These are phyloP conservation scores for Albophoma yamanashiensis DNA, from an alignment of 2,329 filamentous ascomycete species.

Conservation along the genomic window DNA sequence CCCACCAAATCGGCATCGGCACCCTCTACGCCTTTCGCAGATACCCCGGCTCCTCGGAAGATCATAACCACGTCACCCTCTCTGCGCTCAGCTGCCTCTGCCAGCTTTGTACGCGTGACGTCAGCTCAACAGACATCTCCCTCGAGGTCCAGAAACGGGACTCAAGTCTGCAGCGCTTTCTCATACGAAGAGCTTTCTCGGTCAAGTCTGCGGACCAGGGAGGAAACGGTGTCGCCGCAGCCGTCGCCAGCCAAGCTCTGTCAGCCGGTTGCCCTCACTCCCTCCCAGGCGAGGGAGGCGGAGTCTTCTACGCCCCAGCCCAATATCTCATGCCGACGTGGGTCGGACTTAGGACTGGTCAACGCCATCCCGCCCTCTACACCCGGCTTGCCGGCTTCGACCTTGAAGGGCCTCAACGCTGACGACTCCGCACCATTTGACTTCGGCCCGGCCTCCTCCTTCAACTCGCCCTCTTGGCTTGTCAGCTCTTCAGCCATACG, in stretches of 20 bases:
- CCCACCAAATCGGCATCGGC: conserved; percentile 17
- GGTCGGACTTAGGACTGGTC: conserved; percentile 10
- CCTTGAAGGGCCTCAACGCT: conserved; percentile 1
- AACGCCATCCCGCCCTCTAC: conserved; percentile 9
- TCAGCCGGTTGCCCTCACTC: not conserved
- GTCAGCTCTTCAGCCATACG: conserved; percentile 8
- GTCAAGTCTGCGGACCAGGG: not conserved
- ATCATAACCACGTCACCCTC: not conserved
- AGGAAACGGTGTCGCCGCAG: not conserved
- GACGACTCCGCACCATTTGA: conserved; percentile 10
- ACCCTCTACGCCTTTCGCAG: conserved; percentile 15
- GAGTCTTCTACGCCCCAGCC: conserved; percentile 12
- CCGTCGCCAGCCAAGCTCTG: not conserved
- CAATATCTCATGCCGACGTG: conserved; percentile 3
- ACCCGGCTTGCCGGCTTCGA: conserved; percentile 6
- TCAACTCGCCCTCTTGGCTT: conserved; percentile 17
- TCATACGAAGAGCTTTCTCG: not conserved
- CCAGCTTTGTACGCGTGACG: not conserved
- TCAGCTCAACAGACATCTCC: not conserved
- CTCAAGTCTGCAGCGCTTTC: not conserved
- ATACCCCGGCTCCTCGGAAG: conserved; percentile 1
- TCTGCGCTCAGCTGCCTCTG: not conserved
- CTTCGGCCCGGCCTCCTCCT: conserved; percentile 16
- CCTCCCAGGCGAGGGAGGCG: conserved; percentile 11
- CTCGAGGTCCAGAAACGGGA: not conserved